Evolutionary conservation across 768 basidiomycete genomes (phyloP), one percentile per base, ranked within the genome.

Genomic region (Suillus lakei): DNA sequence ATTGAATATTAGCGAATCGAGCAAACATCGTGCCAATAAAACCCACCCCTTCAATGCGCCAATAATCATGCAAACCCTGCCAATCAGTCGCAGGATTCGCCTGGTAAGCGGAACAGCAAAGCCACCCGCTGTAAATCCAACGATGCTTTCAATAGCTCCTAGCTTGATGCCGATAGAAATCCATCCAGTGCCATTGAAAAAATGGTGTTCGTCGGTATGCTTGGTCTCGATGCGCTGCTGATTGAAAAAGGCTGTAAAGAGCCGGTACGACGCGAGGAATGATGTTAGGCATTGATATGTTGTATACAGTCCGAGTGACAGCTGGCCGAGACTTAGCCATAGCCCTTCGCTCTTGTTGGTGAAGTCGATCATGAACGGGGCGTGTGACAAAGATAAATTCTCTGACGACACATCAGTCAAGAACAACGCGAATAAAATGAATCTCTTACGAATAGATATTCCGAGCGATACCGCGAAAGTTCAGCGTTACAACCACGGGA

Each of bases 41-140:
- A 76, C 87, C 63, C 66, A 92, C 92, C 92, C 91, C 78, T 88
- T 88, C 34, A 87, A 76, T 26, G 88, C 67, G 21, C 92, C 92
- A 62, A 89, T 82, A 64, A 86, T 83, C 23, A 93, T 72, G 68
- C 77, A 82, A 0, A 80, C 83, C 54, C 91, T 81, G 3, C 82
- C 81, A 13, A 88, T 44, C 60, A 89, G 74, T 51, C 89, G 81
- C 41, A 94, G 65, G 26, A 87, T 77, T 18, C 91, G 84, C 43
- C 92, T 81, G 10, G 83, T 79, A 16, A 93, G 67, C 1, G 81
- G 76, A 12, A 83, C 68, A 1, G 81, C 84, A 70, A 92, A 92
- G 9, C 80, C 79, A 32, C 80, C 81, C 16, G 78, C 76, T 3
- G 82, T 83, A 68, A 92, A 92, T 1, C 91, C 92, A 12, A 89